Evolutionary conservation across 495 filamentous ascomycete species (phyloP).

Genomic region (Geoglossum glabrum): DNA sequence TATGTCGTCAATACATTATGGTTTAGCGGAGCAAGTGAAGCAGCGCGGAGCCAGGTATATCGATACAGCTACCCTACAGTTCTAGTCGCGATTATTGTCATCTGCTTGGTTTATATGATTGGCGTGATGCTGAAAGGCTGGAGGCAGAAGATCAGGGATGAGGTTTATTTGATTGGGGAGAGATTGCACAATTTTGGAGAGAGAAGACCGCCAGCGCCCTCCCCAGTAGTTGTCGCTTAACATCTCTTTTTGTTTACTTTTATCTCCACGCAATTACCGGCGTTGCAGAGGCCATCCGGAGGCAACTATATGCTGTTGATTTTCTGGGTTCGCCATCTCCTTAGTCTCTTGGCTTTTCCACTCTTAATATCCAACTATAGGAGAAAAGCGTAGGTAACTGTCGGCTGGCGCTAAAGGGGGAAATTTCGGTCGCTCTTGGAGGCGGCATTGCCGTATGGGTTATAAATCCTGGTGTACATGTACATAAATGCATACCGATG

Average conservation of each 20-base stretch:
- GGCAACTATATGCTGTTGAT: too few relatives aligned
- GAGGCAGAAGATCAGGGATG: constrained; percentile 70
- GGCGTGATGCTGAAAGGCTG: constrained; percentile 43
- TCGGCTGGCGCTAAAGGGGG: too few relatives aligned
- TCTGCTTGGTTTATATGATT: constrained; percentile 22
- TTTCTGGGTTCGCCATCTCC: too few relatives aligned
- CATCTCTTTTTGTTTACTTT: not conserved
- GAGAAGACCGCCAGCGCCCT: constrained; percentile 12
- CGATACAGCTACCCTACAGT: constrained; percentile 51
- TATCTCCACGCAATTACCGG: not conserved
- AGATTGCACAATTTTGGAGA: constrained; percentile 82
- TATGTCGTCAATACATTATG: constrained; percentile 24
- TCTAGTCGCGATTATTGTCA: constrained; percentile 26
- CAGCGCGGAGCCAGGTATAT: constrained; percentile 36
- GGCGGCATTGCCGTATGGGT: too few relatives aligned
- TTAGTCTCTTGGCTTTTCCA: too few relatives aligned
- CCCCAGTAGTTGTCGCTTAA: not conserved
- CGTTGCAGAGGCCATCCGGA: not conserved
- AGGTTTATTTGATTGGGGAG: constrained; percentile 92
- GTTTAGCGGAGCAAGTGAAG: constrained; percentile 20
- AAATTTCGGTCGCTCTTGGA: too few relatives aligned
- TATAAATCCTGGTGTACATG: too few relatives aligned
- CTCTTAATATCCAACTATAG: too few relatives aligned
- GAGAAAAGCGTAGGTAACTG: too few relatives aligned
- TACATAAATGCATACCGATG: too few relatives aligned